These are phyloP conservation scores for Cicer yamashitae DNA, from an alignment of 306 rosid species.

Conservation along the genomic window DNA sequence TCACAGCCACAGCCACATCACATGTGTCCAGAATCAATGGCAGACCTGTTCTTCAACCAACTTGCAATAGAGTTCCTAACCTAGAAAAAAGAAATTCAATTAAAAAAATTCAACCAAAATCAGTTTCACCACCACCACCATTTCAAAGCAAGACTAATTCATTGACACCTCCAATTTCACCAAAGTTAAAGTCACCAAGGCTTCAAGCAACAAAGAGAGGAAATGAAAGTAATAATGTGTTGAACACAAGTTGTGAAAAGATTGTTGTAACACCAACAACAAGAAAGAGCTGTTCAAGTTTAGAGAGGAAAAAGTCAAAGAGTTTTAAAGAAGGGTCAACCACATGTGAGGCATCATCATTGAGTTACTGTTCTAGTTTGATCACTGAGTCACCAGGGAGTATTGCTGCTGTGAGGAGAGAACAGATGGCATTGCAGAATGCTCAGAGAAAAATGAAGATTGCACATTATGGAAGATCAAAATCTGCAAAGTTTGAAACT, in stretches of 20 bases:
- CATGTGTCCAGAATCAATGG: conserved; percentile 66
- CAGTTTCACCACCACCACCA: conserved; percentile 47
- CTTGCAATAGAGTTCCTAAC: conserved; percentile 70
- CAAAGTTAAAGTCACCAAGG: conserved; percentile 72
- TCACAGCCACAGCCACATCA: conserved; percentile 41
- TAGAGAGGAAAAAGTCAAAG: conserved; percentile 86
- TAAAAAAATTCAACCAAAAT: conserved; percentile 60
- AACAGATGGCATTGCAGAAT: conserved; percentile 85
- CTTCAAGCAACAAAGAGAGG: conserved; percentile 71
- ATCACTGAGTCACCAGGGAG: conserved; percentile 92
- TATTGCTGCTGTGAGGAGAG: conserved; percentile 89
- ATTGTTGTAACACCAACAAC: conserved; percentile 55
- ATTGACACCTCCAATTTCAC: conserved; percentile 65
- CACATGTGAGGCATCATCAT: conserved; percentile 55
- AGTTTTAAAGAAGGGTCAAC: conserved; percentile 63
- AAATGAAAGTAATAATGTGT: conserved; percentile 62
- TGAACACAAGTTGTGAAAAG: conserved; percentile 74
- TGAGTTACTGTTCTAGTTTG: conserved; percentile 75
- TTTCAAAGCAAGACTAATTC: conserved; percentile 47
- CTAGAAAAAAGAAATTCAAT: conserved; percentile 65
- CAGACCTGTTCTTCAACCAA: conserved; percentile 86
- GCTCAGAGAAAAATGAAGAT: conserved; percentile 88
- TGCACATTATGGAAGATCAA: conserved; percentile 97
- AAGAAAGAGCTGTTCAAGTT: conserved; percentile 51
- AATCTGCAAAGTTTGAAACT: conserved; percentile 79